Conservation (phyloP, 352 stramenopile species). For the Globisporangium echinulatum region DNA sequence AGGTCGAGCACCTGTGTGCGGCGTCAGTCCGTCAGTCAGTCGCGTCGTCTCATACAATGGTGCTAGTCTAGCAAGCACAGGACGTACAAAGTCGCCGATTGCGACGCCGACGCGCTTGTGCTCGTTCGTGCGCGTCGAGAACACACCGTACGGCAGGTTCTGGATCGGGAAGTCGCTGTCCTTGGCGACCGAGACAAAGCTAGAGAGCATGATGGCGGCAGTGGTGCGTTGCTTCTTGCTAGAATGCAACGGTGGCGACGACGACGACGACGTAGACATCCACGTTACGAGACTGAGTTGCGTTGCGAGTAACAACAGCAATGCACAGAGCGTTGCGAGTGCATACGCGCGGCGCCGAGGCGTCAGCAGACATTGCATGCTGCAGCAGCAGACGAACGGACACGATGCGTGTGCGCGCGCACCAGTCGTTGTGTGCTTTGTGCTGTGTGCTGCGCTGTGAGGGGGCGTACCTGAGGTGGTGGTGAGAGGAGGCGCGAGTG, state of each 20-base stretch:
- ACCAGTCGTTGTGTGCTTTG: not conserved
- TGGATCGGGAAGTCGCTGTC: slow-evolving; percentile 90
- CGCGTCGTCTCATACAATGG: too few species aligned
- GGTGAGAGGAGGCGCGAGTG: not conserved
- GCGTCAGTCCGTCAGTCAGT: too few species aligned
- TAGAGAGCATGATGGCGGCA: slow-evolving; percentile 23
- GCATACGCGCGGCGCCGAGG: too few species aligned
- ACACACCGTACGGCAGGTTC: slow-evolving; percentile 95
- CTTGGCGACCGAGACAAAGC: slow-evolving; percentile 50
- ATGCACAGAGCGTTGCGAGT: not conserved
- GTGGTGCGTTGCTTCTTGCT: slow-evolving; percentile 8
- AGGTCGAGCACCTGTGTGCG: slow-evolving; percentile 78
- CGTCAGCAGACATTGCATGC: not conserved
- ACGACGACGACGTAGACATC: slow-evolving; percentile 4
- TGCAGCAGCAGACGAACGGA: not conserved
- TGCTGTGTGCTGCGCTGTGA: not conserved
- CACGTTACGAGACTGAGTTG: slow-evolving; percentile 7
- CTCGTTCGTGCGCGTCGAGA: slow-evolving; percentile 69
- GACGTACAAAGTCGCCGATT: slow-evolving; percentile 69
- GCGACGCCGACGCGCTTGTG: slow-evolving; percentile 75
- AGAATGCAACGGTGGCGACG: not conserved
- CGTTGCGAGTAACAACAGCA: not conserved
- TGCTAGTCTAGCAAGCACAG: not conserved
- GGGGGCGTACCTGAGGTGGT: not conserved
- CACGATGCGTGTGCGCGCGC: too few species aligned